These are phyloP conservation scores for Leptodontidium sp. DNA, from an alignment of 2,329 filamentous ascomycete genomes.

Conservation along the genomic window DNA sequence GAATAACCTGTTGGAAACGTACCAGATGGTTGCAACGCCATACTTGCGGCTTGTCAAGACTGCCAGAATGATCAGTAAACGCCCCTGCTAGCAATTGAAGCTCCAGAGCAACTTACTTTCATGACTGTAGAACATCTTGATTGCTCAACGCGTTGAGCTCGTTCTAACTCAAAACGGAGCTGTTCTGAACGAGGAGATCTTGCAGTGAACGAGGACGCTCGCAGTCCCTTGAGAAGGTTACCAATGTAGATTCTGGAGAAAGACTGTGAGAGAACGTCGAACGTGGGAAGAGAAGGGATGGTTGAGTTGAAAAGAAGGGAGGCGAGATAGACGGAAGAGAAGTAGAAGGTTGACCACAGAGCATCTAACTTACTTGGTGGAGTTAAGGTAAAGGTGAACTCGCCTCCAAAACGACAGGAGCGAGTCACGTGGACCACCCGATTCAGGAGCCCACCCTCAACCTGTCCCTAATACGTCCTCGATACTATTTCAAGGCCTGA, in stretches of 20 bases:
- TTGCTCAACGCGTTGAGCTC: constrained; percentile 9
- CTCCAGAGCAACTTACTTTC: constrained; percentile 70
- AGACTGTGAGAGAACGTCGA: not conserved
- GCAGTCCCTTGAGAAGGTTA: not conserved
- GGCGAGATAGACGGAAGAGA: not conserved
- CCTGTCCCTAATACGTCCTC: not conserved
- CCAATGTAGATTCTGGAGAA: not conserved
- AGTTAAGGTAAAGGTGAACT: constrained; percentile 1
- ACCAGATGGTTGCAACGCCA: constrained; percentile 96
- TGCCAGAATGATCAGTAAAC: constrained; percentile 54
- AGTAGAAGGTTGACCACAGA: not conserved
- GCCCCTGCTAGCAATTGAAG: not conserved
- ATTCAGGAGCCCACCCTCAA: not conserved
- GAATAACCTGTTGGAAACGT: constrained; percentile 45
- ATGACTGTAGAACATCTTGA: constrained; percentile 90
- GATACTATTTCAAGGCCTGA: not conserved
- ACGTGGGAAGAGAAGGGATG: not conserved
- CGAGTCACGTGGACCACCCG: not conserved
- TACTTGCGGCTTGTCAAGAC: constrained; percentile 87
- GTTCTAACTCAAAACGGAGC: not conserved
- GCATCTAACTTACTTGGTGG: not conserved
- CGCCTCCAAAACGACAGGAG: not conserved
- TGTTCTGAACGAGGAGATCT: not conserved
- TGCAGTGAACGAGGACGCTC: not conserved
- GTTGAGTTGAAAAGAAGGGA: not conserved